A percentile compares a stretch with the other conserved stretches of the same genome.
Conservation (phyloP, 805 yeast genomes). For the Candida adriatica region DNA sequence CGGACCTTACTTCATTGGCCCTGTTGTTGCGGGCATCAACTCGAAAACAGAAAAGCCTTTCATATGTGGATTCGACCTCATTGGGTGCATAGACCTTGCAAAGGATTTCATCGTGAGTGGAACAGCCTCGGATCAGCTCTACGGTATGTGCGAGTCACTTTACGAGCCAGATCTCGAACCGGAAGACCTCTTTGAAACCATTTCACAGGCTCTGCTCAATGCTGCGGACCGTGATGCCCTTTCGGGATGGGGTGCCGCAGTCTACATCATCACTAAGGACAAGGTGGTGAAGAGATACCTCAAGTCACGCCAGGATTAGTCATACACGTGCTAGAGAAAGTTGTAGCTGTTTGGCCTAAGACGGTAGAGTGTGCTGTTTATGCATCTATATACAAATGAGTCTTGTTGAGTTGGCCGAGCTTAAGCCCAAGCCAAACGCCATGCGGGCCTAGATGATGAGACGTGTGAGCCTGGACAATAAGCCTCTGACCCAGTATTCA, state of each 20-base stretch:
- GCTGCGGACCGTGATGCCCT: slow-evolving; percentile 65
- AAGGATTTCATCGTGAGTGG: slow-evolving; percentile 94
- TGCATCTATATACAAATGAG: no score
- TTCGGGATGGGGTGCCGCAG: slow-evolving; percentile 98
- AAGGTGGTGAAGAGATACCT: slow-evolving; percentile 81
- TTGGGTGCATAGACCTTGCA: slow-evolving; percentile 94
- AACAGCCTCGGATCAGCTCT: slow-evolving; percentile 93
- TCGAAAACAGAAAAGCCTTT: slow-evolving; percentile 80
- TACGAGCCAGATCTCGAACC: slow-evolving; percentile 93
- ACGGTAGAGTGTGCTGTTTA: no score
- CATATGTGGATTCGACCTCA: slow-evolving; percentile 90
- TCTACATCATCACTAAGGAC: slow-evolving; percentile 86
- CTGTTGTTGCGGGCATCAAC: slow-evolving; percentile 91
- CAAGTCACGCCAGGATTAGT: slow-evolving; percentile 94
- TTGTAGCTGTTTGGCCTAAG: no score
- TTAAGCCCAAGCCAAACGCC: no score
- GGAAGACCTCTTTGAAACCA: slow-evolving; percentile 92
- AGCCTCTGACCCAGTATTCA: no score
- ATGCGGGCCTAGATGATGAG: no score
- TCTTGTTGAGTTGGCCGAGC: no score
- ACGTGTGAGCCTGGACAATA: no score
- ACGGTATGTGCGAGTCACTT: slow-evolving; percentile 96
- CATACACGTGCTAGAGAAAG: no score
- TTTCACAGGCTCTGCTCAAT: slow-evolving; percentile 82
- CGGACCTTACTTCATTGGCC: slow-evolving; percentile 96